Percentiles rank a stretch among this genome's conserved stretches.
These are phyloP conservation scores for Hypoxylon rubiginosum DNA, from an alignment of 2,329 filamentous ascomycete genomes.

Conservation along the genomic window DNA sequence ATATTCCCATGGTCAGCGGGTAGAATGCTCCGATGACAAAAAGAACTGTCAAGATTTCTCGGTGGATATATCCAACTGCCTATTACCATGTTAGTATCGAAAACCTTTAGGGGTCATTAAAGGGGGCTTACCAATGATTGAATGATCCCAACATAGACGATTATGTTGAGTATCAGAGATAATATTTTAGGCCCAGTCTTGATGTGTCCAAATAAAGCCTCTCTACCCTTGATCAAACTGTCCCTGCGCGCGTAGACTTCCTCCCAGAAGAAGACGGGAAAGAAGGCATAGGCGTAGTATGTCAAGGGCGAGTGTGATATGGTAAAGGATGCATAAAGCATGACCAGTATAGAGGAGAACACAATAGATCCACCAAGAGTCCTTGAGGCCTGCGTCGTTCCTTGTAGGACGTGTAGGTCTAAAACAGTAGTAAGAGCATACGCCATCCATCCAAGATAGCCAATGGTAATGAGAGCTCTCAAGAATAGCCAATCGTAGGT, in stretches of 20 bases:
- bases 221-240: constrained; percentile 75
- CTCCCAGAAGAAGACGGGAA: constrained; percentile 97
- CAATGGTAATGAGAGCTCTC: constrained; percentile 86
- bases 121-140: constrained; percentile 75
- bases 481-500: constrained; percentile 99
- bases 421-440: constrained; percentile 92
- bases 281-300: constrained; percentile 93
- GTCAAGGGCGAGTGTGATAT: constrained; percentile 83
- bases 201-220: constrained; percentile 77
- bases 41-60: constrained; percentile 85
- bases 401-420: constrained; percentile 86
- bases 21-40: constrained; percentile 83
- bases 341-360: constrained; percentile 82
- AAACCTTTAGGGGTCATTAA: background rate
- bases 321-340: constrained; percentile 82
- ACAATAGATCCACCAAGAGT: constrained; percentile 69
- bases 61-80: constrained; percentile 92
- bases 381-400: constrained; percentile 73
- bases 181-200: constrained; percentile 69
- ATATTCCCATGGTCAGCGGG: constrained; percentile 79
- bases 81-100: constrained; percentile 56
- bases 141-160: constrained; percentile 80
- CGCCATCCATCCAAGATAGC: constrained; percentile 95
- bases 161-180: constrained; percentile 72
- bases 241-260: constrained; percentile 85